These are phyloP conservation scores for Cucurbitaria berberidis DNA, from an alignment of 2,329 filamentous ascomycete species.

Conservation along the genomic window DNA sequence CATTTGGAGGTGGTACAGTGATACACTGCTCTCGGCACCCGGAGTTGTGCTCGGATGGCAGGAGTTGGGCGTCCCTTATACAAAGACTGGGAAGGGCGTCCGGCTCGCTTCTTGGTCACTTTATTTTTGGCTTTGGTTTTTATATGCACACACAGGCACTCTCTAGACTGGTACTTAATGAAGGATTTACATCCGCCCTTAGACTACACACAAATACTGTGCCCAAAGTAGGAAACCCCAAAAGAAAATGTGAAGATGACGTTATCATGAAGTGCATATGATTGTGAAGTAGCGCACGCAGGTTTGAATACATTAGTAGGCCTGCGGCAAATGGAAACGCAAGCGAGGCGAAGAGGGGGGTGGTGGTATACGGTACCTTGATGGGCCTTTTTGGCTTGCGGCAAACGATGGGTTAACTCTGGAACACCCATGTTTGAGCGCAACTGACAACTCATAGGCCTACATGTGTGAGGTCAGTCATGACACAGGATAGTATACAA, in stretches of 20 bases:
- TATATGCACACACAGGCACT: slow-evolving; percentile 34
- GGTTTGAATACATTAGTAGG: not conserved
- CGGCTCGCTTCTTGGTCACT: slow-evolving; percentile 25
- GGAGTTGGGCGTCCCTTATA: slow-evolving; percentile 43
- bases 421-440: not conserved
- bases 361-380: no score
- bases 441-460: not conserved
- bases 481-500: not conserved
- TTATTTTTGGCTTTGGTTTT: slow-evolving; percentile 28
- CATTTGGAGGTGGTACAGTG: slow-evolving; percentile 16
- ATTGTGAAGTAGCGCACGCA: not conserved
- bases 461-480: not conserved
- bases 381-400: not conserved
- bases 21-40: slow-evolving; percentile 12
- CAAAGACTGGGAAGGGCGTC: slow-evolving; percentile 45
- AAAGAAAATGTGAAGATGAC: slow-evolving; percentile 36
- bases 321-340: no score
- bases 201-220: slow-evolving; percentile 43
- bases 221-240: slow-evolving; percentile 38
- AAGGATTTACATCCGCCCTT: slow-evolving; percentile 48
- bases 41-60: slow-evolving; percentile 24
- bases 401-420: not conserved
- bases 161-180: slow-evolving; percentile 51
- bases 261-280: not conserved
- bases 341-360: no score